Evolutionary conservation across 1,139 yeast genomes (phyloP).

Genomic region (Keqinozyma sinolaborantium): DNA sequence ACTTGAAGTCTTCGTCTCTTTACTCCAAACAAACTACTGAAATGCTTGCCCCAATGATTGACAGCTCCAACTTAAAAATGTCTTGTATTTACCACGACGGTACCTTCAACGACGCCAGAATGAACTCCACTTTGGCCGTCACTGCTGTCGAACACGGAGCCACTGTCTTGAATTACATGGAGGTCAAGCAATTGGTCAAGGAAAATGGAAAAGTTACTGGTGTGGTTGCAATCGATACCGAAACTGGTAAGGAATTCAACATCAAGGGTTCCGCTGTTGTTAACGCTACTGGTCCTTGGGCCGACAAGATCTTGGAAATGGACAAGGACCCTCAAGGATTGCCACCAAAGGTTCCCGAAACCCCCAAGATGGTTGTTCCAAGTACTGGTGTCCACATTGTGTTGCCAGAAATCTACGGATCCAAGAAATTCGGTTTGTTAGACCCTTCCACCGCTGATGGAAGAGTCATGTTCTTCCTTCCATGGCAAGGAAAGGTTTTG

Average conservation of each 20-base stretch:
- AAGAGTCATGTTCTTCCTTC: slow-evolving; percentile 93
- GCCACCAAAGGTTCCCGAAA: slow-evolving; percentile 48
- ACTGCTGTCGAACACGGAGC: slow-evolving; percentile 90
- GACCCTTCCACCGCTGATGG: slow-evolving; percentile 95
- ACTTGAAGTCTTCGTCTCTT: slow-evolving; percentile 75
- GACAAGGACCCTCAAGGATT: slow-evolving; percentile 68
- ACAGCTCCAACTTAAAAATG: slow-evolving; percentile 76
- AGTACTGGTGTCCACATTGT: slow-evolving; percentile 93
- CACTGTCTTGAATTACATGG: slow-evolving; percentile 81
- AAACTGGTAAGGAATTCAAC: slow-evolving; percentile 59
- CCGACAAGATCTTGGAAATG: slow-evolving; percentile 83
- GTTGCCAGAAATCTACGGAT: slow-evolving; percentile 89
- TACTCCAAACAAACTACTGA: slow-evolving; percentile 65
- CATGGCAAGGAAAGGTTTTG: slow-evolving; percentile 96
- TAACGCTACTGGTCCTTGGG: slow-evolving; percentile 94
- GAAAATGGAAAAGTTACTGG: slow-evolving; percentile 62
- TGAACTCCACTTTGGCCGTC: slow-evolving; percentile 81
- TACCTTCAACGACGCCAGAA: slow-evolving; percentile 87
- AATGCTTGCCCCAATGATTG: slow-evolving; percentile 86
- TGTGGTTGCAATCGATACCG: slow-evolving; percentile 71
- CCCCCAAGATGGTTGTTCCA: slow-evolving; percentile 85
- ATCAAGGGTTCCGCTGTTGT: slow-evolving; percentile 73
- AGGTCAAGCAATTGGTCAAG: slow-evolving; percentile 74
- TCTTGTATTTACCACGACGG: slow-evolving; percentile 96
- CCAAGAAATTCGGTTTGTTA: slow-evolving; percentile 80